Conservation (phyloP, 495 filamentous ascomycete genomes). For the Tetracladium marchalianum region DNA sequence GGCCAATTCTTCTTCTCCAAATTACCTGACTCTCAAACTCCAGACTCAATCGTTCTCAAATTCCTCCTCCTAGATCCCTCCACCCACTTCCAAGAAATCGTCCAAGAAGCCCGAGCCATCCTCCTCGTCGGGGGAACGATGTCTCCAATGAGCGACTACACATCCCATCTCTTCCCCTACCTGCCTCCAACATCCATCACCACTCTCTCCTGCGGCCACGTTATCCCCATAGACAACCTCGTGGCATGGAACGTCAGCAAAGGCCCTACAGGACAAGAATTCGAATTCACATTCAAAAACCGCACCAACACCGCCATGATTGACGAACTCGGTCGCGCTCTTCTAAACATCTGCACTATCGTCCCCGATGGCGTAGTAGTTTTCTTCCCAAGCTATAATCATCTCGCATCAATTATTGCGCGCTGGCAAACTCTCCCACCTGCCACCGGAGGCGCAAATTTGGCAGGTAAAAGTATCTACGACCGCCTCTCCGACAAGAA, state of each 20-base stretch:
- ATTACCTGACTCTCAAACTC: slow-evolving; percentile 22
- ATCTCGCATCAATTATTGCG: slow-evolving; percentile 61
- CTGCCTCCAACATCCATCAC: slow-evolving; percentile 51
- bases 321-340: slow-evolving; percentile 59
- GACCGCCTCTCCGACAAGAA: slow-evolving; percentile 50
- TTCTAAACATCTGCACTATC: slow-evolving; percentile 57
- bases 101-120: slow-evolving; percentile 76
- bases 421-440: slow-evolving; percentile 48
- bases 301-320: slow-evolving; percentile 60
- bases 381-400: slow-evolving; percentile 93
- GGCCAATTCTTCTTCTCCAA: slow-evolving; percentile 76
- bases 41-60: slow-evolving; percentile 50
- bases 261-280: slow-evolving; percentile 46
- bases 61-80: slow-evolving; percentile 94
- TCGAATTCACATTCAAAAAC: slow-evolving; percentile 82
- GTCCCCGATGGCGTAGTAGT: slow-evolving; percentile 91
- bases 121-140: slow-evolving; percentile 94
- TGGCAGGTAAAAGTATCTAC: slow-evolving; percentile 34
- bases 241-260: slow-evolving; percentile 55
- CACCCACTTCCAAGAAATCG: slow-evolving; percentile 81
- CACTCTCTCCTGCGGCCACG: slow-evolving; percentile 88
- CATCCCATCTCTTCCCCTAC: slow-evolving; percentile 73
- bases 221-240: slow-evolving; percentile 77
- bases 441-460: not conserved
- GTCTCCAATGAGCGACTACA: slow-evolving; percentile 92